Base-by-base conservation (phyloP, 2,329 filamentous ascomycete genomes). In the Cercospora sp. region DNA sequence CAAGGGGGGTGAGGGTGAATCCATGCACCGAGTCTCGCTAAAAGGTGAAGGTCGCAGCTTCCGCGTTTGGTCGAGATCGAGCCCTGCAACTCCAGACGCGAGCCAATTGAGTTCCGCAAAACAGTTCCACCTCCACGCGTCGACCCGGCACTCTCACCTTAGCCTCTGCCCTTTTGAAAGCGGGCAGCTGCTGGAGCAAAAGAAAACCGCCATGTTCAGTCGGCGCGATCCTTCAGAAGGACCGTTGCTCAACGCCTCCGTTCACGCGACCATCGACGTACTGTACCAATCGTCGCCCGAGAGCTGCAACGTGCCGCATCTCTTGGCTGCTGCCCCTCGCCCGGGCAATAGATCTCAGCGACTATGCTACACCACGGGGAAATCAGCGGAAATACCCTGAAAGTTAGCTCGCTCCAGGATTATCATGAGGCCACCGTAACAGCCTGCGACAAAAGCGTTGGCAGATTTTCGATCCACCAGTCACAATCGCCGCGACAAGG, bases 371-470 rank as follows among this genome's bases (percentile, higher is more conserved):
- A 33, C 16, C 30, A 59, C 28, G 31, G 55, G 55, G 26, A 36
- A 33, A 18, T 59, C 55, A 59, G 28, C 30, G 30, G 55, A 18
- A 59, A 59, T 59, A 59, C 55, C 55, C 55, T 33, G 55, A 59
- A 20, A 31, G 31, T 23, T 59, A 31, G 55, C 55, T 10, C 55
- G 55, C 55, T 59, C 55, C 40, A 61, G 40, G 33, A 45, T 30
- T 31, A 20, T 9, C 26, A 42, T 30, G 16, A 51, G 26, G 28
- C 60, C 23, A 31, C 18, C 23, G 60, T 62, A 48, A 48, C 60
- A 62, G 60, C 40, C 60, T 62, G 60, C 60, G 60, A 62, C 60
- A 62, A 31, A 36, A 20, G 26, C 18, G 28, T 45, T 26, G 55
- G 18, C 30, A 31, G 55, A 30, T 33, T 18, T 62, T 12, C 40